These are phyloP conservation scores for Passiflora organensis DNA, from an alignment of 345 rosid species.

Conservation along the genomic window DNA sequence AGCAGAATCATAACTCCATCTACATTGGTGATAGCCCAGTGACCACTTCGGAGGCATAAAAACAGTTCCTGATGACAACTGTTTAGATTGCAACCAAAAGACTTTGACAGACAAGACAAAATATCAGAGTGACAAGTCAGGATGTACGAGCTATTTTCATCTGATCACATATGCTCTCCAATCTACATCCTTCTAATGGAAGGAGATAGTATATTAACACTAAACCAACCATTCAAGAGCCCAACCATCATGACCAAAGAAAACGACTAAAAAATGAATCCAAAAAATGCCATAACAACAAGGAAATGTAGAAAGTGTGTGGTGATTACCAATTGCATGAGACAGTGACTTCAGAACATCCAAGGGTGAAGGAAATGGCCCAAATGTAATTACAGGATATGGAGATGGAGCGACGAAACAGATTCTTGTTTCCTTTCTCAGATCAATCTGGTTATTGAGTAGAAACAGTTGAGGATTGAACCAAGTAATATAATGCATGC, in stretches of 20 bases:
- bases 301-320: slow-evolving; percentile 6
- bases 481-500: neutral
- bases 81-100: no score
- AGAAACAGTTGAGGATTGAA: slow-evolving; percentile 8
- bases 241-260: no score
- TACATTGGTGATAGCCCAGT: slow-evolving; percentile 90
- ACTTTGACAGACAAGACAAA: no score
- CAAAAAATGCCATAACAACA: no score
- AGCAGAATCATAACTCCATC: slow-evolving; percentile 87
- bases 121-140: no score
- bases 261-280: no score
- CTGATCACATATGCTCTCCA: no score
- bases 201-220: no score
- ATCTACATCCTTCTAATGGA: no score
- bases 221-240: no score
- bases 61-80: slow-evolving; percentile 48
- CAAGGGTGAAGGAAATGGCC: slow-evolving; percentile 69
- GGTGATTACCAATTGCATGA: slow-evolving; percentile 64
- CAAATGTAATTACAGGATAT: slow-evolving; percentile 81
- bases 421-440: slow-evolving; percentile 52
- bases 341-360: slow-evolving; percentile 71
- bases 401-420: slow-evolving; percentile 47
- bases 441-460: slow-evolving; percentile 63
- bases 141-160: no score
- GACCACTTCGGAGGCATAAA: slow-evolving; percentile 99